Evolutionary conservation across 805 yeast genomes (phyloP).

Genomic region (Scheffersomyces stipitis): DNA sequence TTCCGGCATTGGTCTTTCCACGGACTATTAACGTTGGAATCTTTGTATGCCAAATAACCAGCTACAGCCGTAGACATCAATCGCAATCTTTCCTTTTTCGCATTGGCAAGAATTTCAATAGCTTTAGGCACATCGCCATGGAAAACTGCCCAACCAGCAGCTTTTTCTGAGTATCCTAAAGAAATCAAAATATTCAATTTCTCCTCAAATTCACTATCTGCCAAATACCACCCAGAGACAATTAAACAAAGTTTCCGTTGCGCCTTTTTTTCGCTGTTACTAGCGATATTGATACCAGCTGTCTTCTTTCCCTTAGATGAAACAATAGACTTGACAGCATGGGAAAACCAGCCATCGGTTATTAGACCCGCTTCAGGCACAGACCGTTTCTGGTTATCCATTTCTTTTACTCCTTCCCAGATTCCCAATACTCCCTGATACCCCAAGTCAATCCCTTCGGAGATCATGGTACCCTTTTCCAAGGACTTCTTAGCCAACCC

Average conservation of each 20-base stretch:
- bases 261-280: constrained; percentile 50
- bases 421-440: constrained; percentile 86
- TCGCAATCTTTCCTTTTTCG: constrained; percentile 67
- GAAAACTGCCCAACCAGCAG: constrained; percentile 98
- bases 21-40: constrained; percentile 59
- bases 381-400: constrained; percentile 45
- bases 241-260: constrained; percentile 78
- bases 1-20: constrained; percentile 94
- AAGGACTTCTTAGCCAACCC: constrained; percentile 66
- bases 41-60: constrained; percentile 73
- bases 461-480: constrained; percentile 63
- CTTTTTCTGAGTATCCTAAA: constrained; percentile 71
- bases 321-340: constrained; percentile 54
- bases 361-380: constrained; percentile 13
- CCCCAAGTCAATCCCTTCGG: constrained; percentile 74
- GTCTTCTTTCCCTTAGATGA: constrained; percentile 48
- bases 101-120: constrained; percentile 71
- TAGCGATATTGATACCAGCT: constrained; percentile 45
- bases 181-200: constrained; percentile 57
- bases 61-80: constrained; percentile 93
- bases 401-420: constrained; percentile 73
- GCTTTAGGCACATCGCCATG: constrained; percentile 86
- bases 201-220: constrained; percentile 70
- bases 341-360: constrained; percentile 43
- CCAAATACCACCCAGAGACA: constrained; percentile 89